Base-by-base conservation (phyloP, 139 green algal genomes). In the Pedinophyceae sp. region DNA sequence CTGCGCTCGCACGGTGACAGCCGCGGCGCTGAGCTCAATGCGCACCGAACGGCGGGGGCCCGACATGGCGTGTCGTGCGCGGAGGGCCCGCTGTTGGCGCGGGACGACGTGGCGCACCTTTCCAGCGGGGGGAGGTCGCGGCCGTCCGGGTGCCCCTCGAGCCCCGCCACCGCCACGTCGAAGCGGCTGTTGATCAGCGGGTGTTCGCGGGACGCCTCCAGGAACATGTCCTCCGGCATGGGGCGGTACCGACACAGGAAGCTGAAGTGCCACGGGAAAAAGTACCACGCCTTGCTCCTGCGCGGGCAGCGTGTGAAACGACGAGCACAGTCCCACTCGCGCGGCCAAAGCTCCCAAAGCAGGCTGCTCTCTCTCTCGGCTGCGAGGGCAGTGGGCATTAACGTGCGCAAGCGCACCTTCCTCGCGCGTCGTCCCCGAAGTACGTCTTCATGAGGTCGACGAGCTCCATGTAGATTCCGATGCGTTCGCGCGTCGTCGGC, bases 381-480 rank as follows among this genome's bases (percentile, higher is more conserved):
- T 19, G 17, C 3, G 20, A 40, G 16, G 7, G 7, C 10, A 10
- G 20, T 24, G 1, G 19, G 20, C 19, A 38, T 39, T 30, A 1
- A 13, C 7, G 25, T 45, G 2, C 10, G 1, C 50, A 22, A 20
- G 13, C 62, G 62, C 50, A 61, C 58, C n/a, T n/a, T n/a, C n/a
- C n/a, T n/a, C n/a, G n/a, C 0, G 57, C 79, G 56, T 94, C 86
- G 55, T 89, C 77, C 2, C 78, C 57, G 59, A 93, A 93, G 57
- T 90, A 70, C 22, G 74, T 72, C 64, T 84, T 79, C 66, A 83
- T 49, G 43, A 38, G n/a, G n/a, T n/a, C n/a, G n/a, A n/a, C n/a
- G n/a, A n/a, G 60, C 55, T 71, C 70, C 65, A 74, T 82, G 40
- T 80, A 93, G 27, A 93, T 67, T 26, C 54, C 81, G n/a, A 94